Percentiles rank a stretch among this genome's conserved stretches.
phyloP scores from a whole-genome alignment of 2,329 filamentous ascomycete genomes.

The Alternaria sp. region DNA sequence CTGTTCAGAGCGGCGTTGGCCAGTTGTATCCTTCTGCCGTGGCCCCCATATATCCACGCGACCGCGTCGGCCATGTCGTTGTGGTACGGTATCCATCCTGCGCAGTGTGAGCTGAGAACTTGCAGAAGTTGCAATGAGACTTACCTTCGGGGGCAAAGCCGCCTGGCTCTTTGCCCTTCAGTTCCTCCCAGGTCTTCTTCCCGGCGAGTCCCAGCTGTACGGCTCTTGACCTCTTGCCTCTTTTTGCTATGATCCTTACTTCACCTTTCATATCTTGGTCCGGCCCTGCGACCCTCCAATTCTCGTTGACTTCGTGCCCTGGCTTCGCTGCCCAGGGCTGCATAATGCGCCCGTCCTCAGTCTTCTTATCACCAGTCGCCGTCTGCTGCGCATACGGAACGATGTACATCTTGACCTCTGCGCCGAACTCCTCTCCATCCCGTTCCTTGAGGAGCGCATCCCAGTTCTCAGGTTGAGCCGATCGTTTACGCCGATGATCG shows the following conservation, averaged over 20 bases:
- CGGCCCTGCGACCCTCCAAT: slow-evolving; percentile 32
- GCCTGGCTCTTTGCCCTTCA: slow-evolving; percentile 34
- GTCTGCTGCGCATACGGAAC: slow-evolving; percentile 23
- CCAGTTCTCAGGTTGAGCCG: slow-evolving; percentile 41
- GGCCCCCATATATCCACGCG: slow-evolving; percentile 46
- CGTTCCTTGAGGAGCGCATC: slow-evolving; percentile 36
- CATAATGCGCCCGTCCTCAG: slow-evolving; percentile 27
- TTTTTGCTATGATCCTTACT: slow-evolving; percentile 39
- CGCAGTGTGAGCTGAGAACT: background rate
- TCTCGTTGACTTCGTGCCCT: slow-evolving; percentile 38
- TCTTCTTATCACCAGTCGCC: slow-evolving; percentile 17
- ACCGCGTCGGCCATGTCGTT: slow-evolving; percentile 46
- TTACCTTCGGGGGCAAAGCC: slow-evolving; percentile 37
- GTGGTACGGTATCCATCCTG: slow-evolving; percentile 44
- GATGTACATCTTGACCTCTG: slow-evolving; percentile 44
- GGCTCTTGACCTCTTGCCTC: slow-evolving; percentile 32
- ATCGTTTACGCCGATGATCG: slow-evolving; percentile 36
- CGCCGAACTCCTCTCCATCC: slow-evolving; percentile 38
- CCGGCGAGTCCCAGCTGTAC: slow-evolving; percentile 37
- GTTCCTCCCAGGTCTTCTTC: slow-evolving; percentile 37
- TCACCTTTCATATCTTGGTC: slow-evolving; percentile 43
- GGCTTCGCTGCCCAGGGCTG: slow-evolving; percentile 39
- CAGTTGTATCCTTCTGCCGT: slow-evolving; percentile 39
- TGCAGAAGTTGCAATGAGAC: background rate
- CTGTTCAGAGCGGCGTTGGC: slow-evolving; percentile 34